phyloP scores from a whole-genome alignment of 805 yeast genomes.

The Zygosaccharomyces rouxii region DNA sequence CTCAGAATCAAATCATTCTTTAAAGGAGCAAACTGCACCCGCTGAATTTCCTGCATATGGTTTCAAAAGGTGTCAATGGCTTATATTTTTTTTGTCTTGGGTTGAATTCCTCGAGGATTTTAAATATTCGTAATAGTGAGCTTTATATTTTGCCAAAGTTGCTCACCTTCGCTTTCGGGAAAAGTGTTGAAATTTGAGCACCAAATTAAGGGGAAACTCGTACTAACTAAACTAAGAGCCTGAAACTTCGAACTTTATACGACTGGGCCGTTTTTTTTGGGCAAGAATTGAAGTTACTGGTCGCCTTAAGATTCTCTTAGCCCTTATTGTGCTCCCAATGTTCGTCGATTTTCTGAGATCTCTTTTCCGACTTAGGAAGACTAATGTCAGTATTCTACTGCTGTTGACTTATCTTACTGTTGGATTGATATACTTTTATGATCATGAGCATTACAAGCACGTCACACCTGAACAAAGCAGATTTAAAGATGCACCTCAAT shows the following conservation, averaged over 20 bases:
- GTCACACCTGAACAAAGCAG: slow-evolving; percentile 34
- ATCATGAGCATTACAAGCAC: slow-evolving; percentile 16
- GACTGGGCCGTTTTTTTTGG: too few species aligned
- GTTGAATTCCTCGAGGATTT: background rate
- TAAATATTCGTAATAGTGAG: background rate
- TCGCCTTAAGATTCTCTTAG: background rate
- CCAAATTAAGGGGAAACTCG: background rate
- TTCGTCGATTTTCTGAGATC: slow-evolving; percentile 38
- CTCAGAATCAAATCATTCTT: slow-evolving; percentile 87
- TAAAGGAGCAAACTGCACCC: slow-evolving; percentile 58
- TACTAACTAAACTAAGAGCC: background rate
- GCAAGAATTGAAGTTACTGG: background rate
- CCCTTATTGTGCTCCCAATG: slow-evolving; percentile 7
- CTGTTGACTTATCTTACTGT: slow-evolving; percentile 44
- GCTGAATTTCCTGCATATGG: slow-evolving; percentile 11
- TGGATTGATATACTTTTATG: slow-evolving; percentile 36
- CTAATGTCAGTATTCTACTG: slow-evolving; percentile 57
- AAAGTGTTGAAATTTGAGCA: background rate
- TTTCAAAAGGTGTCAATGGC: background rate
- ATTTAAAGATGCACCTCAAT: slow-evolving; percentile 36
- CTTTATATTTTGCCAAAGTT: background rate
- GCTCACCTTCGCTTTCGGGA: background rate
- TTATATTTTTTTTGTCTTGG: background rate
- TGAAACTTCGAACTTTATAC: background rate
- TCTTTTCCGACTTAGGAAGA: slow-evolving; percentile 66